Base-by-base conservation (phyloP, 306 rosid genomes). In the Prinsepia uniflora region DNA sequence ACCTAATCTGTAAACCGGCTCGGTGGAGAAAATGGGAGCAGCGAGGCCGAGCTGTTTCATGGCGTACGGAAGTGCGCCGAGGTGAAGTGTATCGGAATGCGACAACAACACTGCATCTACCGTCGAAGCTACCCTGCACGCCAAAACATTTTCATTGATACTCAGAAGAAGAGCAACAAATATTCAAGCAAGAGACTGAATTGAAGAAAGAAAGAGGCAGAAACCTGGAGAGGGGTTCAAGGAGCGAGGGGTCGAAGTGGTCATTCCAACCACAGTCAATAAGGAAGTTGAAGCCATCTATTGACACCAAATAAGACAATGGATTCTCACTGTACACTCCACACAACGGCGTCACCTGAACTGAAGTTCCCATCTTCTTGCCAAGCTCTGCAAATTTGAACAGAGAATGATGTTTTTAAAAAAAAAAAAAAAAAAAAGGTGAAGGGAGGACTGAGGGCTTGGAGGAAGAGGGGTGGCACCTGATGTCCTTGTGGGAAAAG, bases 231-330 rank as follows among this genome's bases (percentile, higher is more conserved):
- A 94, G 94, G 39, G 98, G 95, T 70, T 83, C 88, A 55, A 91
- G 99, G 65, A 90, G 89, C 30, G 96, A 72, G 47, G 95, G 82
- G 75, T 90, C 96, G 77, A 94, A 94, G 75, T 90, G 95, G 84
- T 94, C 99, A 72, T 83, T 89, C 99, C 99, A 91, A 65, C 99
- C 99, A 81, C 97, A 89, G 78, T 94, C 99, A 47, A 94, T 45
- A 65, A 94, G 96, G 82, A 91, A 79, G 80, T 89, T 90, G 96
- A 89, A 94, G 75, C 76, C 86, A 56, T 94, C 99, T 42, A 94
- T 85, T 10, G 99, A 90, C 55, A 94, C 95, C 74, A 94, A 71
- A 66, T 94, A 94, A 0, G 99, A 94, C 40, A 94, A 79, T 55
- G 99, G 99, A 59, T 84, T 94, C 88, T 94, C 99, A 61, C 80